Percentiles rank a stretch among this genome's conserved stretches.
Conservation (phyloP, 257 asterid genomes). For the Nicotiana paniculata region DNA sequence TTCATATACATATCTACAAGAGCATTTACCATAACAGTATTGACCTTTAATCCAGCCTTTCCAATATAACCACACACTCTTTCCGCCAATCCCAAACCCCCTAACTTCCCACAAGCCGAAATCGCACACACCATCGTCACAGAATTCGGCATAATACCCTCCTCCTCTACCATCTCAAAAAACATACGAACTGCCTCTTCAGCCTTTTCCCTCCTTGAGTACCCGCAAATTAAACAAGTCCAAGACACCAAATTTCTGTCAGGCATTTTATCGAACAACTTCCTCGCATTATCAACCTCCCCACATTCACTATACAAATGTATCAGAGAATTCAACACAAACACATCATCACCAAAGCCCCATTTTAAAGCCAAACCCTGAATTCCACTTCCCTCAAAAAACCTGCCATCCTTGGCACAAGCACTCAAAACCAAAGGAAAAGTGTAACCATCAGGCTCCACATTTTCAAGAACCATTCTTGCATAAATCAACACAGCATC, state of each 20-base stretch:
- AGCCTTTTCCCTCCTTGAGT: constrained; percentile 22
- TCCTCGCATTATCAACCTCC: constrained; percentile 37
- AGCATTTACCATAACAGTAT: constrained; percentile 41
- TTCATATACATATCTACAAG: constrained; percentile 56
- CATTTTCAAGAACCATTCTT: constrained; percentile 31
- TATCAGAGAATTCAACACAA: constrained; percentile 38
- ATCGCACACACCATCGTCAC: constrained; percentile 33
- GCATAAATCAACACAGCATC: constrained; percentile 28
- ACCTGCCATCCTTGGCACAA: constrained; percentile 32
- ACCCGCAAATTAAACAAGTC: constrained; percentile 55
- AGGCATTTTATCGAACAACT: constrained; percentile 47
- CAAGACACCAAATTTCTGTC: constrained; percentile 50
- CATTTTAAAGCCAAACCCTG: constrained; percentile 35
- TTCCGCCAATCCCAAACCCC: constrained; percentile 36
- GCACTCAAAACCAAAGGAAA: constrained; percentile 53
- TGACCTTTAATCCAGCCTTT: constrained; percentile 22
- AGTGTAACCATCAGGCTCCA: constrained; percentile 41
- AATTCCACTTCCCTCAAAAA: constrained; percentile 32
- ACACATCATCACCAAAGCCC: constrained; percentile 33
- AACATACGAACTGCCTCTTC: constrained; percentile 47
- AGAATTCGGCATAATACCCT: constrained; percentile 36
- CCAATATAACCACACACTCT: constrained; percentile 22
- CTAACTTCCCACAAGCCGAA: constrained; percentile 45
- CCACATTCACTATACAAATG: constrained; percentile 44
- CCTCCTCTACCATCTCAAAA: constrained; percentile 38